These are phyloP conservation scores for Zostera marina DNA, from an alignment of 116 monocot genomes.

Conservation along the genomic window DNA sequence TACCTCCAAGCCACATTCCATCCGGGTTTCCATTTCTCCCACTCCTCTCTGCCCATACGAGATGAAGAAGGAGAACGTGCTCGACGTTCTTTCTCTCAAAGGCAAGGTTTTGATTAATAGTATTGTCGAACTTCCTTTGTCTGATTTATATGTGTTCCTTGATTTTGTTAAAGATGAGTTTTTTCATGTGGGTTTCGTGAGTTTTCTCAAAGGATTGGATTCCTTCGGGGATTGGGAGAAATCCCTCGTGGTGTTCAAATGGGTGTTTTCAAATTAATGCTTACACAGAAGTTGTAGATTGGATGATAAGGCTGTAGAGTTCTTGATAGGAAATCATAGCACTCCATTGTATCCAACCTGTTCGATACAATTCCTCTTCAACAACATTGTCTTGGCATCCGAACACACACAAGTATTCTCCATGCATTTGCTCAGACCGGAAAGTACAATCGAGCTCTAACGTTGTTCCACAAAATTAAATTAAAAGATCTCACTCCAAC, in stretches of 20 bases:
- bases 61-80: too few species aligned
- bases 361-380: conserved; percentile 53
- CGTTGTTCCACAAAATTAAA: too few species aligned
- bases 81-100: too few species aligned
- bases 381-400: conserved; percentile 41
- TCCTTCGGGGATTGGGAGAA: conserved; percentile 38
- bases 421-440: conserved; percentile 44
- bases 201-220: conserved; percentile 46
- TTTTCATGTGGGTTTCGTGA: conserved; percentile 20
- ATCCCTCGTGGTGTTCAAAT: conserved; percentile 40
- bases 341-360: conserved; percentile 46
- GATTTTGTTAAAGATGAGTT: conserved; percentile 20
- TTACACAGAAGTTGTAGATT: conserved; percentile 7
- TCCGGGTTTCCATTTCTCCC: too few species aligned
- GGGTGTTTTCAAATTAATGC: conserved; percentile 13
- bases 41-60: too few species aligned
- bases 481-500: too few species aligned
- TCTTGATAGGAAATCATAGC: conserved; percentile 58
- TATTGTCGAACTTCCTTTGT: neutral
- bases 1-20: too few species aligned
- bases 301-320: conserved; percentile 32
- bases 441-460: too few species aligned
- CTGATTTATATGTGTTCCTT: conserved; percentile 18
- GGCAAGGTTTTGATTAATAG: too few species aligned
- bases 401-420: conserved; percentile 67